Conservation (phyloP, 495 filamentous ascomycete genomes). For the Penicillium verhagenii region DNA sequence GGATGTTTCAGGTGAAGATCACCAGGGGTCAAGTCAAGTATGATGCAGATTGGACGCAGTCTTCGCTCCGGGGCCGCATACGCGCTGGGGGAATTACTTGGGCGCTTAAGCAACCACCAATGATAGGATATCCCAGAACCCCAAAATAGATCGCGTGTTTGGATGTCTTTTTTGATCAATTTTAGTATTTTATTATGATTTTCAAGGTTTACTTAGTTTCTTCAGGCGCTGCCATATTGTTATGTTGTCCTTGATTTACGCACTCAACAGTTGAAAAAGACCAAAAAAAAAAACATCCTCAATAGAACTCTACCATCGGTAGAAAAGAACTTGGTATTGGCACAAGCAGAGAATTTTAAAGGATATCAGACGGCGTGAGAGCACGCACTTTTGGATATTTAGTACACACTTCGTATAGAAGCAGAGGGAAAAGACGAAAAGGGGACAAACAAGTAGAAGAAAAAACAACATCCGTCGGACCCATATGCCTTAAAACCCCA, state of each 20-base stretch:
- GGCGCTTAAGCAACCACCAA: constrained; percentile 18
- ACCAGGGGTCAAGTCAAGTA: constrained; percentile 6
- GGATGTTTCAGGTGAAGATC: constrained; percentile 13
- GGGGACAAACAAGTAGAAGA: constrained; percentile 7
- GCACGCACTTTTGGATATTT: constrained; percentile 22
- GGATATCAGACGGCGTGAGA: constrained; percentile 9
- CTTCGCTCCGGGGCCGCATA: constrained; percentile 8
- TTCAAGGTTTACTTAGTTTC: neutral
- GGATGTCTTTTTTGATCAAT: no score
- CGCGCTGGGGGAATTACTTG: constrained; percentile 23
- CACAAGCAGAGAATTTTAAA: constrained; percentile 5
- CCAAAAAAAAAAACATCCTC: neutral
- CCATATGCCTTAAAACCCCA: constrained; percentile 12
- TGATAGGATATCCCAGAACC: neutral
- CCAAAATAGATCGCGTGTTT: constrained; percentile 8
- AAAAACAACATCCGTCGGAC: constrained; percentile 2
- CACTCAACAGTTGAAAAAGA: no score
- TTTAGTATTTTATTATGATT: no score
- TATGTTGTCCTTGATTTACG: no score
- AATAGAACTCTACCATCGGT: neutral
- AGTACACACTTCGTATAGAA: constrained; percentile 18
- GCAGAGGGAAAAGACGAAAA: constrained; percentile 7
- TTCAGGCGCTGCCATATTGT: neutral
- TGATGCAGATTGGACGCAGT: constrained; percentile 4
- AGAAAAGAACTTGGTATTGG: neutral